Base-by-base conservation (phyloP, 345 rosid genomes). In the Citrus sinensis region DNA sequence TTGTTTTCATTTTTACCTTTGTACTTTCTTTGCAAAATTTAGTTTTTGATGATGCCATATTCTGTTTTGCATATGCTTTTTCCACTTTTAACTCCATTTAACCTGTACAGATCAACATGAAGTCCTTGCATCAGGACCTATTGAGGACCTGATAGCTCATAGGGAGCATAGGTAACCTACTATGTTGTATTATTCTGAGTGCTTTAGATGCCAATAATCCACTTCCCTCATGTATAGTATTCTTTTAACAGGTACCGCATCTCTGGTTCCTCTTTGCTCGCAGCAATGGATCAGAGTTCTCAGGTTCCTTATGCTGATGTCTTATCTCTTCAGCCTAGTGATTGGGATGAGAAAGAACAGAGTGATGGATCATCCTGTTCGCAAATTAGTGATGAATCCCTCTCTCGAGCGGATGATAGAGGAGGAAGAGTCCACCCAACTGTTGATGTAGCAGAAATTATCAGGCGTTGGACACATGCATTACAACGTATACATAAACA, bases 391-490 rank as follows among this genome's bases (percentile, higher is more conserved):
- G 98, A 90, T 35, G 98, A 92, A 60, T 78, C 87, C 71, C 86
- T 82, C 85, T 86, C 93, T 78, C 86, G 89, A 80, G 84, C 87
- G 71, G 99, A 96, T 84, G 98, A 96, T 78, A 92, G 97, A 87
- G 83, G 93, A 82, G 98, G 97, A 83, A 90, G 95, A 86, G 82
- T 81, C 75, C 94, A 90, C 75, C 98, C 92, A 64, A 89, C 98
- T 40, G 97, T 94, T 83, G 99, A 96, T 87, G 94, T 96, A 24
- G 98, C 98, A 7, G 99, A 96, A 87, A 87, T 96, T 82, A 94
- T 96, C 72, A 89, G 99, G 84, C 95, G 99, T 71, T 96, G 99
- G 98, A 96, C 98, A 1, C 99, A 96, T 84, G 99, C 99, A 30
- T 87, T 96, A 81, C 99, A 94, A 80, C 97, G 98, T 81, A 92